A percentile compares a stretch with the other conserved stretches of the same genome.
phyloP scores from a whole-genome alignment of 2,329 filamentous ascomycete genomes.

The Penicillium occitanis region DNA sequence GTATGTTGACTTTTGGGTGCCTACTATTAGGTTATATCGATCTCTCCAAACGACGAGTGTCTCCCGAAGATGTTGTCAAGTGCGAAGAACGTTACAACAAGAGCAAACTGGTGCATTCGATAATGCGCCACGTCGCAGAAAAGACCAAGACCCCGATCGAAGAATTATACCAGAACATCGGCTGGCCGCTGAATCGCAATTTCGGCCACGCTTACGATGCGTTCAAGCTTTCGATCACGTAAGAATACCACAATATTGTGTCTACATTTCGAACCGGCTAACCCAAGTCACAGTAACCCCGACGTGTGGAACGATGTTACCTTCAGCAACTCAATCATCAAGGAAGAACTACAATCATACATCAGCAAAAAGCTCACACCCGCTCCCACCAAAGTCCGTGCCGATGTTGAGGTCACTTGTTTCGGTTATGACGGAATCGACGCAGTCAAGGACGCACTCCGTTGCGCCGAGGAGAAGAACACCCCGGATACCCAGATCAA shows the following conservation, averaged over 20 bases:
- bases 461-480: constrained; percentile 89
- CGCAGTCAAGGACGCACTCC: constrained; percentile 89
- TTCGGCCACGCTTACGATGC: constrained; percentile 96
- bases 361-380: constrained; percentile 96
- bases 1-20: constrained; percentile 12
- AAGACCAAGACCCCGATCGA: constrained; percentile 95
- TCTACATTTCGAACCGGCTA: constrained; percentile 10
- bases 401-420: constrained; percentile 94
- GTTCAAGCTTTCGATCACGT: constrained; percentile 99
- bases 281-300: constrained; percentile 64
- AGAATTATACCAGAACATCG: constrained; percentile 88
- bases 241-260: constrained; percentile 33
- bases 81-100: constrained; percentile 99
- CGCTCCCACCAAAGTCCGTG: constrained; percentile 97
- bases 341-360: constrained; percentile 88
- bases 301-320: constrained; percentile 92
- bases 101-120: constrained; percentile 98
- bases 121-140: constrained; percentile 98
- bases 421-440: constrained; percentile 98
- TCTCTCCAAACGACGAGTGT: constrained; percentile 96
- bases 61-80: constrained; percentile 94
- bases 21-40: constrained; percentile 77
- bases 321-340: constrained; percentile 81
- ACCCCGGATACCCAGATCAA: constrained; percentile 92
- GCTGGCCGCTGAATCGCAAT: constrained; percentile 96